Evolutionary conservation across 2,329 filamentous ascomycete species (phyloP).

Genomic region (Colletotrichum lini): DNA sequence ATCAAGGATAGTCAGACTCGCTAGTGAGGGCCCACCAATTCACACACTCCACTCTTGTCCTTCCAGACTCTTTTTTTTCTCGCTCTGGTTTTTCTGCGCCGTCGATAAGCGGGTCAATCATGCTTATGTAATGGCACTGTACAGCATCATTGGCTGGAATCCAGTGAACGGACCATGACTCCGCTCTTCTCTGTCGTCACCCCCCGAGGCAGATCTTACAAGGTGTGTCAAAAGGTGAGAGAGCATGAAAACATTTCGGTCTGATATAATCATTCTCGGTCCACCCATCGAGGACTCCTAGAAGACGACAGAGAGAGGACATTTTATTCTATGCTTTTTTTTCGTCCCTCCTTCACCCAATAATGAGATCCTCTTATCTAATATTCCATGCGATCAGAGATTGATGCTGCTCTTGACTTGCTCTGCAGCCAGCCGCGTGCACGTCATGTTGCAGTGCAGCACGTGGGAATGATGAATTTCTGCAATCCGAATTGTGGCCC

Average conservation of each 20-base stretch:
- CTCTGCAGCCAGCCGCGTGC: neutral
- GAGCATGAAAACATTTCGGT: slow-evolving; percentile 6
- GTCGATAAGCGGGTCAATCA: neutral
- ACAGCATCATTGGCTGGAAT: neutral
- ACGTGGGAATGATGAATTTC: slow-evolving; percentile 1
- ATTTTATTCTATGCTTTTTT: neutral
- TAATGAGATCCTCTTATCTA: neutral
- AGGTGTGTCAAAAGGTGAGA: neutral
- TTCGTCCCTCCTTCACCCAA: neutral
- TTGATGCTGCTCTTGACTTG: neutral
- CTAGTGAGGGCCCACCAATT: neutral
- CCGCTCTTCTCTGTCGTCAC: slow-evolving; percentile 10
- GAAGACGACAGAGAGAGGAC: neutral
- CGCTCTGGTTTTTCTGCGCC: neutral
- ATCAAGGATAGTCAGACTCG: neutral
- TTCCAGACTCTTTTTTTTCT: slow-evolving; percentile 18
- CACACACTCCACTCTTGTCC: slow-evolving; percentile 20
- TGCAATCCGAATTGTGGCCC: slow-evolving; percentile 24
- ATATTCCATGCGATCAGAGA: neutral
- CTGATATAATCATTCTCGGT: neutral
- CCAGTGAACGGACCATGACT: neutral
- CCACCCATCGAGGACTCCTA: neutral
- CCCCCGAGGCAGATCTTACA: neutral
- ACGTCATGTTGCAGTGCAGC: slow-evolving; percentile 5
- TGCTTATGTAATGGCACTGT: neutral